Evolutionary conservation across 2,329 filamentous ascomycete genomes (phyloP).

Genomic region (Talaromyces marneffei): DNA sequence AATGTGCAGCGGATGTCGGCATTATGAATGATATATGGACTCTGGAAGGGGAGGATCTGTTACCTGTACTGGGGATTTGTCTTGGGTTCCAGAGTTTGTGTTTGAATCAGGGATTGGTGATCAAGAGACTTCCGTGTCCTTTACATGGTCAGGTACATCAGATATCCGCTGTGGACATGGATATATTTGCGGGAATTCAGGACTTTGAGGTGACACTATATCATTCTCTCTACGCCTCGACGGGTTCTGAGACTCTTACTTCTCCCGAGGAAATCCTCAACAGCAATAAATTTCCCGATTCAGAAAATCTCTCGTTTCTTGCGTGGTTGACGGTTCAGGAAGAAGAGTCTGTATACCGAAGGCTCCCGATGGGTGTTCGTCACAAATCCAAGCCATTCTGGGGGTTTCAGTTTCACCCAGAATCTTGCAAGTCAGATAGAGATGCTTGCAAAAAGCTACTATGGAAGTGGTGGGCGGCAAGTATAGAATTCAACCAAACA

Average conservation of each 20-base stretch:
- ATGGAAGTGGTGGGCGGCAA: conserved; percentile 67
- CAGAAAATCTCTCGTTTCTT: conserved; percentile 46
- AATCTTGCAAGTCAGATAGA: conserved; percentile 71
- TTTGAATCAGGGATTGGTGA: conserved; percentile 59
- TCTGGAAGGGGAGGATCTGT: conserved; percentile 50
- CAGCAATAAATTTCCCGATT: conserved; percentile 13
- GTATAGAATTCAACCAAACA: conserved; percentile 55
- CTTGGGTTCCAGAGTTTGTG: conserved; percentile 82
- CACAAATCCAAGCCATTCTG: conserved; percentile 68
- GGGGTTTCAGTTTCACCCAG: conserved; percentile 86
- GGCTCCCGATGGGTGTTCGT: conserved; percentile 68
- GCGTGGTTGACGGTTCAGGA: conserved; percentile 55
- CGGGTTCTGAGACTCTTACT: conserved; percentile 13
- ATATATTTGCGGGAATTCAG: conserved; percentile 61
- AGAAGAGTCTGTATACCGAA: conserved; percentile 22
- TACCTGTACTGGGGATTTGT: conserved; percentile 84
- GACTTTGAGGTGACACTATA: conserved; percentile 69
- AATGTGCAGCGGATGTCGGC: conserved; percentile 68
- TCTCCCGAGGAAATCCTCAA: background rate
- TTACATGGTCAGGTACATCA: conserved; percentile 74
- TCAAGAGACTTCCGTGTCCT: conserved; percentile 63
- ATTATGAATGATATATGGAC: conserved; percentile 73
- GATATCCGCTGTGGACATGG: conserved; percentile 54
- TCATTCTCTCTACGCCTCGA: conserved; percentile 55
- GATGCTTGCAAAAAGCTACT: conserved; percentile 58